Evolutionary conservation across 169 alveolate species (phyloP), one percentile per base, ranked within the genome.

Genomic region (Plasmodium reichenowi): DNA sequence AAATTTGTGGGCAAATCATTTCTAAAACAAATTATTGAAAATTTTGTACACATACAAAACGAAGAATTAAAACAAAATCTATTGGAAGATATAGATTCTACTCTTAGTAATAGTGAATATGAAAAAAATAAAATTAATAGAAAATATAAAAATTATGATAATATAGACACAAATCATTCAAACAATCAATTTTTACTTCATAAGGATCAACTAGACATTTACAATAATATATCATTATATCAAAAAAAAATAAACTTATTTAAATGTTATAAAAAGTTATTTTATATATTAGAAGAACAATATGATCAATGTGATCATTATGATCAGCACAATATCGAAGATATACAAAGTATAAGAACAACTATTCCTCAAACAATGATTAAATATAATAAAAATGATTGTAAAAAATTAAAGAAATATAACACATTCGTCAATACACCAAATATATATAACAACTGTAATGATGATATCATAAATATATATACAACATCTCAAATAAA

Each of bases 221-320:
- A 7, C 9, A 38, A 38, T 38, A 38, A 38, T 38, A 38, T 38
- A 38, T 38, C 68, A 52, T 71, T n/a, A 50, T 29, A 10, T 17
- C 43, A 38, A 38, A 38, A 38, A 38, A 38, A 38, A 7, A 29
- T 32, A 9, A 71, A 7, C 5, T 5, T 71, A 58, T 9, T 15
- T 45, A 75, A 64, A 17, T 12, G 62, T 75, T n/a, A 43, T 24
- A 75, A 62, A 67, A 62, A 43, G 26, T 32, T 58, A 4, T 75
- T 75, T 48, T 60, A 50, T 47, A 13, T 63, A 64, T 24, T 64
- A 4, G 88, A 75, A 4, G 32, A 66, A 4, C 26, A 75, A 48
- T 59, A 60, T 5, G 47, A 38, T 5, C 47, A 5, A 38, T 38
- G 6, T 38, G 47, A 38, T 5, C 9, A 5, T 3, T 38, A 38